Evolutionary conservation across 805 yeast genomes (phyloP).

Genomic region (Scheffersomyces stipitis): DNA sequence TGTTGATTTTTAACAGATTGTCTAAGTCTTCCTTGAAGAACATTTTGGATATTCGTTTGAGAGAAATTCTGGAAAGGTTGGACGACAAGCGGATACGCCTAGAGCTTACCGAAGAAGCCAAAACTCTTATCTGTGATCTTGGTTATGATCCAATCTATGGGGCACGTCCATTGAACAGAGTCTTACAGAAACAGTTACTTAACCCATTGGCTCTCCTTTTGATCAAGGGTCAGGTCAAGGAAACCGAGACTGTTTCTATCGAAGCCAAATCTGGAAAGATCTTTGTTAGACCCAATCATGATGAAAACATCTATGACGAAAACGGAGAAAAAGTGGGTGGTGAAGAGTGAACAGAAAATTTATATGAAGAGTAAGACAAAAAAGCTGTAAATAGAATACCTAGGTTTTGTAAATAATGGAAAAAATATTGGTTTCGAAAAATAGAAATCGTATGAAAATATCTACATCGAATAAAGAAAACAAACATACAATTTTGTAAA

Average conservation of each 20-base stretch:
- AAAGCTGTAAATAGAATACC: background rate
- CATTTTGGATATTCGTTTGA: constrained; percentile 82
- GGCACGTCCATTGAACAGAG: constrained; percentile 92
- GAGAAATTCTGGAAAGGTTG: constrained; percentile 78
- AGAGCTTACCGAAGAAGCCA: constrained; percentile 59
- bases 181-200: constrained; percentile 78
- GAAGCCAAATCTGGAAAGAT: constrained; percentile 24
- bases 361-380: background rate
- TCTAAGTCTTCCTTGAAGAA: constrained; percentile 71
- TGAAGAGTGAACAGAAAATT: constrained; percentile 1
- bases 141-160: constrained; percentile 95
- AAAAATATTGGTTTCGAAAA: background rate
- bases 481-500: no score
- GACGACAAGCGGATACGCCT: constrained; percentile 72
- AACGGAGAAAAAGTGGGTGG: background rate
- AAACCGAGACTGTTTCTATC: constrained; percentile 31
- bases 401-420: background rate
- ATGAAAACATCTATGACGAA: constrained; percentile 9
- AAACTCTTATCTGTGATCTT: constrained; percentile 72
- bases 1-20: constrained; percentile 88
- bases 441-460: background rate
- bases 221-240: constrained; percentile 73
- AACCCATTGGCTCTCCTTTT: constrained; percentile 83
- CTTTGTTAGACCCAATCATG: constrained; percentile 33
- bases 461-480: background rate